A percentile compares a stretch with the other conserved stretches of the same genome.
Evolutionary conservation across 1,284 basidiomycete genomes (phyloP).

Genomic region (Heliocybe sulcata): DNA sequence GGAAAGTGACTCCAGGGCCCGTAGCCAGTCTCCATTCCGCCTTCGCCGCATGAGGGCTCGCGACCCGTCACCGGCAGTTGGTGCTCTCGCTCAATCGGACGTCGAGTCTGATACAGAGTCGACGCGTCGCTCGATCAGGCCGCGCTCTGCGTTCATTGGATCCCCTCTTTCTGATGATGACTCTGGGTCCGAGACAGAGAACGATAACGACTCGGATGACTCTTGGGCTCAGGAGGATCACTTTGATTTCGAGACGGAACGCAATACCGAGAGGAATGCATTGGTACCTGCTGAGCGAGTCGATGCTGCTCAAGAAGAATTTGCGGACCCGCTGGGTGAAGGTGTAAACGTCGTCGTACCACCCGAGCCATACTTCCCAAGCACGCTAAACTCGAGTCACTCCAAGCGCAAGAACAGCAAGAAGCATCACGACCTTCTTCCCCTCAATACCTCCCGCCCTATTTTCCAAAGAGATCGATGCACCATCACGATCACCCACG

Average conservation of each 20-base stretch:
- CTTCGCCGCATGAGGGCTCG: constrained; percentile 54
- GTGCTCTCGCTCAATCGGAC: constrained; percentile 69
- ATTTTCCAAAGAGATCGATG: constrained; percentile 89
- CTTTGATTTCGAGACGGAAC: constrained; percentile 73
- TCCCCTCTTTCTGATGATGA: constrained; percentile 52
- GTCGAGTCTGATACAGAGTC: constrained; percentile 50
- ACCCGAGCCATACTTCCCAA: constrained; percentile 73
- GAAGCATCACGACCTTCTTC: constrained; percentile 51
- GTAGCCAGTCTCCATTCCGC: constrained; percentile 67
- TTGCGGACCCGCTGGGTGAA: constrained; percentile 74
- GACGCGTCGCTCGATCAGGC: constrained; percentile 33
- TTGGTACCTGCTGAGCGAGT: constrained; percentile 39
- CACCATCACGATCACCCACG: constrained; percentile 85
- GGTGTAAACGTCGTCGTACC: constrained; percentile 88
- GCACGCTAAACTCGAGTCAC: constrained; percentile 52
- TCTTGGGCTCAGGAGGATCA: constrained; percentile 48
- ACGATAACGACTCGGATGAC: constrained; percentile 38
- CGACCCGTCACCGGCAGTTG: constrained; percentile 64
- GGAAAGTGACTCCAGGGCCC: constrained; percentile 36
- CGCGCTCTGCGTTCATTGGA: constrained; percentile 47
- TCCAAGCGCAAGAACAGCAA: constrained; percentile 54
- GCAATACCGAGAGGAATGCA: constrained; percentile 72
- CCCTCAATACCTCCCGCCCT: constrained; percentile 66
- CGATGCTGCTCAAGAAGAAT: constrained; percentile 34
- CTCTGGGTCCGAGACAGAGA: constrained; percentile 31